Conservation (phyloP, 2,329 filamentous ascomycete species). For the Paecilomyces fulvus region DNA sequence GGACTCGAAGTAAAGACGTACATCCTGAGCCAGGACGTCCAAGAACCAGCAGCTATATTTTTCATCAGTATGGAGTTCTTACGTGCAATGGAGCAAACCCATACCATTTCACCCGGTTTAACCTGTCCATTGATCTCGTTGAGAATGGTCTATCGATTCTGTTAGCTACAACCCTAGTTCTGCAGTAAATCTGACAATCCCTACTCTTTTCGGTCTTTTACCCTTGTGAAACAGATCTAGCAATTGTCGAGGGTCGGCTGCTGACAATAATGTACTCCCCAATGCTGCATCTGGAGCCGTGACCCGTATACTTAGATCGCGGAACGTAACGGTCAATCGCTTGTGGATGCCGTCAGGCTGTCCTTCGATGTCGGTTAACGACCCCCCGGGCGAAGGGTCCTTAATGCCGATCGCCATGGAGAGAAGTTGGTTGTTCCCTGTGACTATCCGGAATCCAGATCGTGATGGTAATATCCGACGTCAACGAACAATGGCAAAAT, state of each 20-base stretch:
- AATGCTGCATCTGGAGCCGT: constrained; percentile 28
- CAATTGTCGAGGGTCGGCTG: constrained; percentile 23
- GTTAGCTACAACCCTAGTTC: neutral
- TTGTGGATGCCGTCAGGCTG: constrained; percentile 14
- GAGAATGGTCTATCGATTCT: constrained; percentile 26
- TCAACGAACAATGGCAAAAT: neutral
- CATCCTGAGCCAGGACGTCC: constrained; percentile 62
- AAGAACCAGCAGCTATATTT: constrained; percentile 51
- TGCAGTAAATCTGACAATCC: neutral
- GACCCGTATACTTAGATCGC: constrained; percentile 25
- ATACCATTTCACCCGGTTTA: constrained; percentile 37
- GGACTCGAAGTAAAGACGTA: constrained; percentile 60
- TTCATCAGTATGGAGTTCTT: constrained; percentile 1
- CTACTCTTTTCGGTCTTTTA: constrained; percentile 20
- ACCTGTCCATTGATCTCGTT: constrained; percentile 33
- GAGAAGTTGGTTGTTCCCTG: constrained; percentile 15
- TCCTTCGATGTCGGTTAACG: neutral
- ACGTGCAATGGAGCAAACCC: neutral
- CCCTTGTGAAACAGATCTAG: constrained; percentile 11
- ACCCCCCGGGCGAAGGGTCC: neutral
- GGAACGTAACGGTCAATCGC: constrained; percentile 27
- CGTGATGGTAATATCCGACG: neutral
- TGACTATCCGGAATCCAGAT: neutral
- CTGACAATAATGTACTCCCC: constrained; percentile 26
- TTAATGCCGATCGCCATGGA: neutral